These are phyloP conservation scores for Rhynchospora pubera DNA, from an alignment of 176 grass and related monocot species.

Conservation along the genomic window DNA sequence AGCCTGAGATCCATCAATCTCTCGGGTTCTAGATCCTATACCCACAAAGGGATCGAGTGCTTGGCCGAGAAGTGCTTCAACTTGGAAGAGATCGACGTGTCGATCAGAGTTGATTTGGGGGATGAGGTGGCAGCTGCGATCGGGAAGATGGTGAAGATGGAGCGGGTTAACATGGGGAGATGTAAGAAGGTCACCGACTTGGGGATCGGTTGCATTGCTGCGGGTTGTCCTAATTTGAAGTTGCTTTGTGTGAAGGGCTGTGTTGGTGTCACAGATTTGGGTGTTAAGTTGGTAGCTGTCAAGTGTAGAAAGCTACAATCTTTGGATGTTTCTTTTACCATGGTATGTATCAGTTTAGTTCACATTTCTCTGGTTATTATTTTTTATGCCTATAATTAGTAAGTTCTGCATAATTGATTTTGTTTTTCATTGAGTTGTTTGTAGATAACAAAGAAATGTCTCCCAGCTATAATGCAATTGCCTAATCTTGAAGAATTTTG, in stretches of 20 bases:
- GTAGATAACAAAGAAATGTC: slow-evolving; percentile 59
- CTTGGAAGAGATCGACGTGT: slow-evolving; percentile 58
- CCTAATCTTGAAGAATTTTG: slow-evolving; percentile 48
- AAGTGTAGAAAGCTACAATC: slow-evolving; percentile 56
- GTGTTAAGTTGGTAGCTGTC: slow-evolving; percentile 47
- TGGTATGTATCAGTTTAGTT: slow-evolving; percentile 36
- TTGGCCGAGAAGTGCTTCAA: slow-evolving; percentile 25
- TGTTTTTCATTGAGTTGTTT: background rate
- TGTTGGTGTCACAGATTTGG: slow-evolving; percentile 60
- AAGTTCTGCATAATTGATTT: background rate
- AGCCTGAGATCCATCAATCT: slow-evolving; percentile 46
- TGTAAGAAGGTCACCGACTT: slow-evolving; percentile 66
- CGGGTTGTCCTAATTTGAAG: slow-evolving; percentile 50
- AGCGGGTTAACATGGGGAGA: slow-evolving; percentile 34
- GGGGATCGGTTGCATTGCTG: slow-evolving; percentile 73
- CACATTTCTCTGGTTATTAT: background rate
- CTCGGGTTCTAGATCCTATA: slow-evolving; percentile 49
- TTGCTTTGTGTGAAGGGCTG: slow-evolving; percentile 70
- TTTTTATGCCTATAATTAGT: background rate
- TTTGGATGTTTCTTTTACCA: slow-evolving; percentile 69
- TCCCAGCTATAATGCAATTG: slow-evolving; percentile 54
- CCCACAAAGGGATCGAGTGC: slow-evolving; percentile 33
- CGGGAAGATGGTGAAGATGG: slow-evolving; percentile 22
- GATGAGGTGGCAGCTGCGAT: slow-evolving; percentile 47
- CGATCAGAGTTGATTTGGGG: slow-evolving; percentile 42